Evolutionary conservation across 2,329 filamentous ascomycete species (phyloP), one percentile per base, ranked within the genome.

Genomic region (Mycogone perniciosa): DNA sequence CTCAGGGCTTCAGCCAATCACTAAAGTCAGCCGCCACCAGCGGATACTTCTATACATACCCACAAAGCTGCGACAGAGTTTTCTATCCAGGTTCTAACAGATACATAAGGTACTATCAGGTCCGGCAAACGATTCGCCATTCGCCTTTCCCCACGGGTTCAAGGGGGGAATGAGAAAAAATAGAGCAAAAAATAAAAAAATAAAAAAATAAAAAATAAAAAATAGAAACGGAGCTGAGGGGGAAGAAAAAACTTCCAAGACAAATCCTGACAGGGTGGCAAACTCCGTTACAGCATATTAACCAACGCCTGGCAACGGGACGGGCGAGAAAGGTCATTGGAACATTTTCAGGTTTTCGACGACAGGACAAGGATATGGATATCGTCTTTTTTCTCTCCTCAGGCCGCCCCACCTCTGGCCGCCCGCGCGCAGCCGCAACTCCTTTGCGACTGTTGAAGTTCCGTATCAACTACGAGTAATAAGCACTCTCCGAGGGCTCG

Each of bases 1-100:
- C 39, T 44, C 11, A 51, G 31, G 29, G 11, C 39, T 39, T 48
- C 35, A 45, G 40, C 45, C 50, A 48, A 35, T 44, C 42, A 45
- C 27, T 26, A 48, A 46, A 52, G 45, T 42, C 45, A 48, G 50
- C 50, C 50, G 50, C 50, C 50, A 52, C 50, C 39, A 37, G 31
- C 34, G 34, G 33, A 31, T 26, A 20, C 20, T 20, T 20, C 20
- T 20, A 11, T 38, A 20, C 20, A 10, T 20, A 38, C 35, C 35
- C 20, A n/a, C 11, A 11, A 38, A 38, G 35, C 35, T 38, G 35
- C 6, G n/a, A 38, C 9, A 5, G 35, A 38, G 11, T 38, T 11
- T 7, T 3, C 10, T 38, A 20, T 38, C 35, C 9, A 20, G n/a
- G 45, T 29, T 40, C 42, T 41, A 31, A 40, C n/a, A 31, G 29